phyloP scores from a whole-genome alignment of 495 filamentous ascomycete genomes.

The Hypoxylon lienhwacheense region DNA sequence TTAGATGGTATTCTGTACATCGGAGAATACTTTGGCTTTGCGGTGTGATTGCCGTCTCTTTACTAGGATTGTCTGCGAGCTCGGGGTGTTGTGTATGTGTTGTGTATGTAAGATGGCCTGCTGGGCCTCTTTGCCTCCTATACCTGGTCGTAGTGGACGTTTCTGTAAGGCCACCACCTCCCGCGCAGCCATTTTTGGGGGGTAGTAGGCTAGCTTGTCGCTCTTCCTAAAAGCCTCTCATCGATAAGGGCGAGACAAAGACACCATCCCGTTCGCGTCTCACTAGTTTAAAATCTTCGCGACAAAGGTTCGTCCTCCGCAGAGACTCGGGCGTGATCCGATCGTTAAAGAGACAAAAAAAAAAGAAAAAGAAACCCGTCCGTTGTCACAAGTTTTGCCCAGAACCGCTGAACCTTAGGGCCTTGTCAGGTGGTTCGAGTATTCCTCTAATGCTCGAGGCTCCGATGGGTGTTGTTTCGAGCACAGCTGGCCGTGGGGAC shows the following conservation, averaged over 20 bases:
- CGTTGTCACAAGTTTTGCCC: constrained; percentile 11
- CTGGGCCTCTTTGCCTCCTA: constrained; percentile 18
- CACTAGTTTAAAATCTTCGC: constrained; percentile 14
- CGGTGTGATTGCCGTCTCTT: constrained; percentile 32
- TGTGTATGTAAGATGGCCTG: constrained; percentile 25
- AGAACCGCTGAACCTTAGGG: constrained; percentile 14
- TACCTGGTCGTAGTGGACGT: constrained; percentile 23
- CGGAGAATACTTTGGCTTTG: constrained; percentile 34
- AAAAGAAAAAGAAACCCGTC: constrained; percentile 15
- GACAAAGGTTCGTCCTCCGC: constrained; percentile 31
- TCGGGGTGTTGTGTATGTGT: too few species aligned
- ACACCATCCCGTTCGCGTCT: constrained; percentile 28
- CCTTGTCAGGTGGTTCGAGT: constrained; percentile 10
- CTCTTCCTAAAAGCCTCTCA: constrained; percentile 28
- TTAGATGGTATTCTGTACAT: constrained; percentile 28
- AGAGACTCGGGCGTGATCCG: constrained; percentile 14
- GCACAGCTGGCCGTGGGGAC: constrained; percentile 25
- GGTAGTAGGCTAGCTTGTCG: constrained; percentile 25
- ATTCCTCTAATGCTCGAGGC: constrained; percentile 26
- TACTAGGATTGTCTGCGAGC: constrained; percentile 28
- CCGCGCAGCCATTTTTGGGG: constrained; percentile 30
- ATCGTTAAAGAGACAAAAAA: constrained; percentile 28
- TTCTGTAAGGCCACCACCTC: constrained; percentile 31
- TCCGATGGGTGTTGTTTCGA: constrained; percentile 32
- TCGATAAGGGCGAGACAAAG: constrained; percentile 36